Percentiles rank a stretch among this genome's conserved stretches.
Conservation (phyloP, 345 rosid species). For the Streptanthus diversifolius region DNA sequence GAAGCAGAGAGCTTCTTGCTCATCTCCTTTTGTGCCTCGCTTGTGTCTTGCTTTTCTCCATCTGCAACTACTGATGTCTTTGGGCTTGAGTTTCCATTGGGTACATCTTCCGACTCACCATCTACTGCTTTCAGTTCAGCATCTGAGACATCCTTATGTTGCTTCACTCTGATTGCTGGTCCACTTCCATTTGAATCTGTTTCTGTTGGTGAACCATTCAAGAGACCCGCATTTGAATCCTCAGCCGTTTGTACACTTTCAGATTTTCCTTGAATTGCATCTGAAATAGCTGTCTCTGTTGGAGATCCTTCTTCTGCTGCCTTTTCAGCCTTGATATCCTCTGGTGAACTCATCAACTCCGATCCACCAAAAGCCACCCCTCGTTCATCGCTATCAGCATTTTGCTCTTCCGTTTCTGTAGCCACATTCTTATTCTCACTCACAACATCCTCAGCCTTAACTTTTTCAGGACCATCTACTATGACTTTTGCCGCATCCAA, state of each 20-base stretch:
- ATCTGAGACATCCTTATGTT: slow-evolving; percentile 39
- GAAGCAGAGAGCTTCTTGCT: slow-evolving; percentile 91
- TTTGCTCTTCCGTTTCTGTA: slow-evolving; percentile 34
- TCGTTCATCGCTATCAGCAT: slow-evolving; percentile 31
- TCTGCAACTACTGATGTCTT: slow-evolving; percentile 41
- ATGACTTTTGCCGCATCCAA: slow-evolving; percentile 24
- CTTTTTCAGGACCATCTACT: slow-evolving; percentile 34
- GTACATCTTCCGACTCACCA: slow-evolving; percentile 37
- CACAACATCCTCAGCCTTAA: slow-evolving; percentile 33
- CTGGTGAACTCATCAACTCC: slow-evolving; percentile 22
- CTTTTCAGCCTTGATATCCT: slow-evolving; percentile 29
- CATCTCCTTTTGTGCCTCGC: slow-evolving; percentile 63
- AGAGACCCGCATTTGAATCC: slow-evolving; percentile 27
- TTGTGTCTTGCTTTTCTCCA: slow-evolving; percentile 61
- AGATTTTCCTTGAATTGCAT: slow-evolving; percentile 33
- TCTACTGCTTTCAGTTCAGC: slow-evolving; percentile 33
- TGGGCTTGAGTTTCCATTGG: slow-evolving; percentile 34
- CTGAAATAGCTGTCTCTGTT: slow-evolving; percentile 23
- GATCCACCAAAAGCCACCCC: slow-evolving; percentile 26
- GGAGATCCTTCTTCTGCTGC: slow-evolving; percentile 30
- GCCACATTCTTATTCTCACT: slow-evolving; percentile 31
- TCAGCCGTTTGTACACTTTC: slow-evolving; percentile 32
- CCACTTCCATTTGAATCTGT: slow-evolving; percentile 32
- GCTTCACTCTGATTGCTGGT: slow-evolving; percentile 28
- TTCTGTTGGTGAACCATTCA: slow-evolving; percentile 26